Conservation (phyloP, 768 basidiomycete genomes). For the Epithele typhae region DNA sequence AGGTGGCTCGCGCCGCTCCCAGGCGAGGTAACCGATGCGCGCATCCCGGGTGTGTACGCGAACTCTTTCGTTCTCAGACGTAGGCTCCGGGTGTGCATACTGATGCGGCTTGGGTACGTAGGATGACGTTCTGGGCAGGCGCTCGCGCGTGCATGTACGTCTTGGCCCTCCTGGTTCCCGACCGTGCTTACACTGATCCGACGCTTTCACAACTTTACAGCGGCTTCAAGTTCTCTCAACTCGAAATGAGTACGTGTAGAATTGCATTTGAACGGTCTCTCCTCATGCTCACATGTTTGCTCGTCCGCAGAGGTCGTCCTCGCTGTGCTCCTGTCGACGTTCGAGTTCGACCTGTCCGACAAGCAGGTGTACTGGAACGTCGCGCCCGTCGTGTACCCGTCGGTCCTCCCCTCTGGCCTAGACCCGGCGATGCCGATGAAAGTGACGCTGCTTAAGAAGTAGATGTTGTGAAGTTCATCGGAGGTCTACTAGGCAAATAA, state of each 20-base stretch:
- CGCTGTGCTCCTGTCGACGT: conserved; percentile 21
- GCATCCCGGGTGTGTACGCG: conserved; percentile 16
- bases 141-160: conserved; percentile 26
- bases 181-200: neutral
- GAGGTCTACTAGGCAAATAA: too few relatives aligned
- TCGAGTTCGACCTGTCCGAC: conserved; percentile 23
- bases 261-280: neutral
- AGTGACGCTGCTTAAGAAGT: conserved; percentile 4
- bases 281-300: neutral
- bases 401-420: conserved; percentile 3
- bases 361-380: conserved; percentile 26
- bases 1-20: conserved; percentile 33
- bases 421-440: conserved; percentile 20
- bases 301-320: conserved; percentile 25
- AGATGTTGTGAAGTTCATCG: too few relatives aligned
- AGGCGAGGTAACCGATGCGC: conserved; percentile 5
- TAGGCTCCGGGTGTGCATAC: neutral
- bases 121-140: conserved; percentile 28
- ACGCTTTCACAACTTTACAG: neutral
- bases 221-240: conserved; percentile 21
- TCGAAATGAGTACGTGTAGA: conserved; percentile 17
- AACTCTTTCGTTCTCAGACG: conserved; percentile 7
- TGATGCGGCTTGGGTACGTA: neutral
- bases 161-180: neutral
- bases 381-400: conserved; percentile 22